A percentile compares a stretch with the other conserved stretches of the same genome.
phyloP scores from a whole-genome alignment of 257 asterid genomes.

The Pogostemon cablin region DNA sequence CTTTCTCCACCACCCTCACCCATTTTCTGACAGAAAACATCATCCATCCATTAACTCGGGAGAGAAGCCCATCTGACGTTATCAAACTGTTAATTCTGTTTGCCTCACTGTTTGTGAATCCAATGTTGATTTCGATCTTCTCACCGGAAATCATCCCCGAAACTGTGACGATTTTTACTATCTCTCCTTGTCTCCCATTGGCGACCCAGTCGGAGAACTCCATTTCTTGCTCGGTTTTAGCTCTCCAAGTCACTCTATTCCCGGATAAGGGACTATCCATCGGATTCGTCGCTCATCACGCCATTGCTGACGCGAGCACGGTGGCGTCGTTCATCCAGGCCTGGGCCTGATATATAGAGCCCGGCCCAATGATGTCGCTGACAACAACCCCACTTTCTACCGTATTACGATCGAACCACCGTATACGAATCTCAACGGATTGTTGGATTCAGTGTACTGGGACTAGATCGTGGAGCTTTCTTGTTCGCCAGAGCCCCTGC shows the following conservation, averaged over 20 bases:
- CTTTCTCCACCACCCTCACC: conserved; percentile 21
- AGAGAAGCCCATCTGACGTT: conserved; percentile 4
- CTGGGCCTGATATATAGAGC: conserved; percentile 31
- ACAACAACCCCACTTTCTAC: not conserved
- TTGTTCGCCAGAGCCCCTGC: not conserved
- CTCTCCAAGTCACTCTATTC: conserved; percentile 43
- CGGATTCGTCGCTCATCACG: conserved; percentile 37
- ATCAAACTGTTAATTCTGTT: not conserved
- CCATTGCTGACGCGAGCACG: not conserved
- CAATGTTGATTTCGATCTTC: no score
- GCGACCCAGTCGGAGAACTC: not conserved
- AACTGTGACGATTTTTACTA: conserved; percentile 27
- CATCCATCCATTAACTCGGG: conserved; percentile 19
- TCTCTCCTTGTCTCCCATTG: conserved; percentile 18
- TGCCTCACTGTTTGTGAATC: no score
- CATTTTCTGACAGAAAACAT: conserved; percentile 31
- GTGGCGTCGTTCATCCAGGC: conserved; percentile 17
- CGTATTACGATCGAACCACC: conserved; percentile 31
- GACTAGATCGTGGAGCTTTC: not conserved
- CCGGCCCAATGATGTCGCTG: no score
- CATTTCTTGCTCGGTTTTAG: conserved; percentile 21
- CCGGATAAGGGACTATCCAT: conserved; percentile 37
- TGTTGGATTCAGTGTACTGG: conserved; percentile 15
- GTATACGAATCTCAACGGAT: conserved; percentile 23
- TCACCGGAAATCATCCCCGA: no score